A percentile compares a stretch with the other conserved stretches of the same genome.
Evolutionary conservation across 257 asterid genomes (phyloP).

Genomic region (Penstemon davidsonii): DNA sequence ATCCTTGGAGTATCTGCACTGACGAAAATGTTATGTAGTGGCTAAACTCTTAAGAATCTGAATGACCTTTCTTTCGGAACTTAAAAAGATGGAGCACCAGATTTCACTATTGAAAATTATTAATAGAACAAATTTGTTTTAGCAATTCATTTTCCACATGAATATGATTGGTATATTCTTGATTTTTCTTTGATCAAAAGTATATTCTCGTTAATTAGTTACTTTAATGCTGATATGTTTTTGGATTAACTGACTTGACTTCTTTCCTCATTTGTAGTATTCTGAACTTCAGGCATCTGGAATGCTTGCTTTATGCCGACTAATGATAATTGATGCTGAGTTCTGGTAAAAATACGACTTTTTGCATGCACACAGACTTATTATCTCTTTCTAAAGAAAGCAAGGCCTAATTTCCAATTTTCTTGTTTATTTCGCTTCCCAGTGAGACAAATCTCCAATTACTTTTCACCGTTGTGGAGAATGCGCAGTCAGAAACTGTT

Average conservation of each 20-base stretch:
- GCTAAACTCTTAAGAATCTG: slow-evolving; percentile 2
- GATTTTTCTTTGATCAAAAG: neutral
- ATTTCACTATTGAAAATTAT: neutral
- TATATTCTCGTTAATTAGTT: slow-evolving; percentile 19
- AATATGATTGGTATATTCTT: slow-evolving; percentile 16
- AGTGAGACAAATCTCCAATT: slow-evolving; percentile 93
- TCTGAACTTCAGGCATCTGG: slow-evolving; percentile 91
- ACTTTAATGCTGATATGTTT: slow-evolving; percentile 1
- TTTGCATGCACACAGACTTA: slow-evolving; percentile 7
- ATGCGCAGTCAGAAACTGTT: slow-evolving; percentile 83
- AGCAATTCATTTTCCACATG: slow-evolving; percentile 1
- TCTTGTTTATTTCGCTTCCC: slow-evolving; percentile 26
- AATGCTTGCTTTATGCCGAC: slow-evolving; percentile 89
- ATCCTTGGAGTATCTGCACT: slow-evolving; percentile 18
- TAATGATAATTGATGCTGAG: slow-evolving; percentile 87
- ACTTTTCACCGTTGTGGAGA: slow-evolving; percentile 98
- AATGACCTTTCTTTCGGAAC: neutral
- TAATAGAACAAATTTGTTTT: neutral
- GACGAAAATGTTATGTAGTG: neutral
- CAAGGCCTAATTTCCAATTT: slow-evolving; percentile 12
- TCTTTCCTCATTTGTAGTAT: slow-evolving; percentile 49
- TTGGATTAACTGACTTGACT: slow-evolving; percentile 34
- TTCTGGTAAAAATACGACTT: slow-evolving; percentile 64
- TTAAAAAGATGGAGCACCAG: neutral
- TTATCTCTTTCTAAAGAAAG: slow-evolving; percentile 8